Evolutionary conservation across 441 rosid genomes (phyloP).

Genomic region (Capsella rubella): DNA sequence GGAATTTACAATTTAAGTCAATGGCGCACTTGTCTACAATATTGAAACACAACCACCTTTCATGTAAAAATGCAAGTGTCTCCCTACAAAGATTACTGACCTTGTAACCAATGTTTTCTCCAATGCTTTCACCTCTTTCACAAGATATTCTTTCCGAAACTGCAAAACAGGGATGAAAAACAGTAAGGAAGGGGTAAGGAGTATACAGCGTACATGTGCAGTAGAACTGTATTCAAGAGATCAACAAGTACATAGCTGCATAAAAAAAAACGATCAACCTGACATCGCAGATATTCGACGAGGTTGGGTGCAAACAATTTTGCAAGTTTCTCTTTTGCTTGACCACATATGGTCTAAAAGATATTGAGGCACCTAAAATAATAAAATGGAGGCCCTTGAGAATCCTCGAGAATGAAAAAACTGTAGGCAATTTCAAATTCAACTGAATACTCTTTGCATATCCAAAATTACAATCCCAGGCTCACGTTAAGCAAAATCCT

Average conservation of each 20-base stretch:
- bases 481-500: background rate
- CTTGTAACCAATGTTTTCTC: constrained; percentile 93
- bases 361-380: constrained; percentile 87
- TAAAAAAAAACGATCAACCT: constrained; percentile 53
- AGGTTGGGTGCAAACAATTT: constrained; percentile 97
- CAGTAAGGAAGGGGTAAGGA: constrained; percentile 22
- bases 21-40: background rate
- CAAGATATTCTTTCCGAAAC: constrained; percentile 93
- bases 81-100: constrained; percentile 45
- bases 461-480: constrained; percentile 7
- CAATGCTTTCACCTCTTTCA: constrained; percentile 89
- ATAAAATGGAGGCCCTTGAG: constrained; percentile 13
- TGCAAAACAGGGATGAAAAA: constrained; percentile 46
- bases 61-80: constrained; percentile 21
- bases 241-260: background rate
- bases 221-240: constrained; percentile 8
- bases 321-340: constrained; percentile 72
- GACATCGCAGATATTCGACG: constrained; percentile 98
- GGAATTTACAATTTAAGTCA: constrained; percentile 21
- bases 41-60: constrained; percentile 13
- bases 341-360: constrained; percentile 85
- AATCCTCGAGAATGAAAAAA: constrained; percentile 15
- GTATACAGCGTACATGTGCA: constrained; percentile 19
- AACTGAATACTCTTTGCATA: constrained; percentile 1
- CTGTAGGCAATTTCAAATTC: constrained; percentile 6